Conservation (phyloP, 805 yeast genomes). For the Teunomyces barrocoloradensis region DNA sequence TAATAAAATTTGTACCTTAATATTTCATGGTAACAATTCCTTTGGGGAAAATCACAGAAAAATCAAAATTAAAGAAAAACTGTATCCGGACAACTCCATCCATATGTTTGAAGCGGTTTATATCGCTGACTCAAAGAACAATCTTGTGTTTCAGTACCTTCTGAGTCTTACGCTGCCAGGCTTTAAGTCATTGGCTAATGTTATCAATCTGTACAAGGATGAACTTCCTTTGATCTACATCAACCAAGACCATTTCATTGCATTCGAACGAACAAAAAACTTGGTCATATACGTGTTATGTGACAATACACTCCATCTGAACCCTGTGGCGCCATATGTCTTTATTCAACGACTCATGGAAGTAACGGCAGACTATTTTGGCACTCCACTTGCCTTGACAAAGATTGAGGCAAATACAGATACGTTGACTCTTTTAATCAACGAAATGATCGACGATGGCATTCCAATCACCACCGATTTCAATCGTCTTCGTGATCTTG, state of each 20-base stretch:
- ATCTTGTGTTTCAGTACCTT: conserved; percentile 37
- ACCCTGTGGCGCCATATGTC: conserved; percentile 55
- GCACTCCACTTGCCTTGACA: conserved; percentile 49
- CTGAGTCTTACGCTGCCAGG: conserved; percentile 29
- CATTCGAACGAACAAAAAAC: conserved; percentile 19
- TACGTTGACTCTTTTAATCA: conserved; percentile 64
- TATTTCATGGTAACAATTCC: neutral
- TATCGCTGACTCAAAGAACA: conserved; percentile 35
- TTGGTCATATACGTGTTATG: conserved; percentile 30
- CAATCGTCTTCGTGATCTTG: conserved; percentile 64
- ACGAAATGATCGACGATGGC: conserved; percentile 78
- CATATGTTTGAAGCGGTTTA: conserved; percentile 43
- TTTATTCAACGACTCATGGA: conserved; percentile 50
- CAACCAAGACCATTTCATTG: conserved; percentile 28
- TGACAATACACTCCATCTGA: conserved; percentile 18
- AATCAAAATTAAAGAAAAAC: neutral
- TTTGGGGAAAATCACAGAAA: neutral
- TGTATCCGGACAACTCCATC: neutral
- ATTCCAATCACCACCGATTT: conserved; percentile 70
- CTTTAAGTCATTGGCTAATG: conserved; percentile 25
- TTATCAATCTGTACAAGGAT: conserved; percentile 12
- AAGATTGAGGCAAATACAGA: conserved; percentile 71
- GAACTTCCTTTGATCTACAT: conserved; percentile 25
- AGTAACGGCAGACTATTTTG: conserved; percentile 58
- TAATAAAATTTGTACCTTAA: neutral